Percentiles rank a stretch among this genome's conserved stretches.
Evolutionary conservation across 768 basidiomycete species (phyloP).

Genomic region (Dioszegia hungarica): DNA sequence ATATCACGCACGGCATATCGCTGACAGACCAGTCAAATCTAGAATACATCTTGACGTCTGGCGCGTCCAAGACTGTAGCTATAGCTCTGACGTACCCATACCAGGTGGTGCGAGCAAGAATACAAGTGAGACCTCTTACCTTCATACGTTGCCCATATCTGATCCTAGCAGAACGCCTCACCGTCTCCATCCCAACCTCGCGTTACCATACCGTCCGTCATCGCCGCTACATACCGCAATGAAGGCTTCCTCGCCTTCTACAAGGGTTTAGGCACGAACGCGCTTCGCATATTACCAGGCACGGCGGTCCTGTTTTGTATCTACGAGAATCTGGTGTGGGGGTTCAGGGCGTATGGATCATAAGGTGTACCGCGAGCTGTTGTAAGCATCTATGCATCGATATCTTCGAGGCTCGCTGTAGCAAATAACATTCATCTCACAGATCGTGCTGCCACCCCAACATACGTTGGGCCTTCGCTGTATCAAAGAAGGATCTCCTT

Average conservation of each 20-base stretch:
- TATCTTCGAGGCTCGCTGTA: no score
- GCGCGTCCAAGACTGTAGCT: slow-evolving; percentile 78
- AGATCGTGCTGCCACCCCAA: no score
- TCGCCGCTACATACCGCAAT: slow-evolving; percentile 70
- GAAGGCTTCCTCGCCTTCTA: slow-evolving; percentile 87
- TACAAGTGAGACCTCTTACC: slow-evolving; percentile 61
- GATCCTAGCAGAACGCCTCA: slow-evolving; percentile 4
- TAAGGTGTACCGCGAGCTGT: no score
- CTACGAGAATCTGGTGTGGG: slow-evolving; percentile 59
- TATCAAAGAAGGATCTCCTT: no score
- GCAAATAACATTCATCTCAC: no score
- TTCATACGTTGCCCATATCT: neutral
- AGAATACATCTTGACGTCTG: slow-evolving; percentile 87
- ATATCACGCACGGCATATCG: neutral
- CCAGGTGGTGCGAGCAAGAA: slow-evolving; percentile 88
- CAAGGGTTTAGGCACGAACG: slow-evolving; percentile 87
- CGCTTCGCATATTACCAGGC: slow-evolving; percentile 89
- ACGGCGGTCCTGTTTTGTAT: slow-evolving; percentile 51
- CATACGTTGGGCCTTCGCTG: no score
- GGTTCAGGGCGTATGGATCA: slow-evolving; percentile 28
- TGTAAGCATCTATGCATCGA: no score
- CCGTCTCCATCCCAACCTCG: slow-evolving; percentile 4
- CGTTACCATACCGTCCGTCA: slow-evolving; percentile 63
- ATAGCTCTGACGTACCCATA: slow-evolving; percentile 88
- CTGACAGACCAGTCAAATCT: slow-evolving; percentile 67